Evolutionary conservation across 2,329 filamentous ascomycete species (phyloP).

Genomic region (Huntiella moniliformis): DNA sequence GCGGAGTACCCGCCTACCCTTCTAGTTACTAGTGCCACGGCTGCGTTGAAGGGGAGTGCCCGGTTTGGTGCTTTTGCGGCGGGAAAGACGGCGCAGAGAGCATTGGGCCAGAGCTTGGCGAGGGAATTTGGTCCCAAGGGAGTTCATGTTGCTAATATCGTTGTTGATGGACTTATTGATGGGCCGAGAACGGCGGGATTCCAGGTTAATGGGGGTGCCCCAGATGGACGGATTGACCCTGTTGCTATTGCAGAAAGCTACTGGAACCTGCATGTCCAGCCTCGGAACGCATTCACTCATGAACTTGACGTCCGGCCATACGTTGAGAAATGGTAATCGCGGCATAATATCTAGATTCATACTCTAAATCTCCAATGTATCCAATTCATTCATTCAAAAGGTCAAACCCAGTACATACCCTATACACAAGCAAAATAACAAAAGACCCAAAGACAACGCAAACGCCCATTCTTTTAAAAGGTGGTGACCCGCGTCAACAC

Average conservation of each 20-base stretch:
- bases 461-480: conserved; percentile 3
- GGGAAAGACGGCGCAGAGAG: conserved; percentile 63
- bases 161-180: conserved; percentile 75
- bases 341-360: not conserved
- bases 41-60: conserved; percentile 54
- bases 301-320: conserved; percentile 66
- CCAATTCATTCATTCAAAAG: not conserved
- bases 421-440: not conserved
- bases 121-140: conserved; percentile 72
- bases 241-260: conserved; percentile 74
- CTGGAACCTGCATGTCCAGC: conserved; percentile 70
- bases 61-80: conserved; percentile 53
- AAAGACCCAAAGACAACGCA: conserved; percentile 2
- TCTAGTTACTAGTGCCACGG: conserved; percentile 76
- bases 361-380: not conserved
- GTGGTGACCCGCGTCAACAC: not conserved
- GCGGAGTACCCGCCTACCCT: conserved; percentile 52
- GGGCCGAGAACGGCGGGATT: conserved; percentile 47
- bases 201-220: conserved; percentile 25
- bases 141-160: conserved; percentile 63
- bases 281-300: conserved; percentile 58
- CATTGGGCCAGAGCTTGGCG: conserved; percentile 54
- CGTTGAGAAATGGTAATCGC: conserved; percentile 58
- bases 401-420: not conserved
- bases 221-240: conserved; percentile 48